Evolutionary conservation across 140 eudicot species (phyloP).

Genomic region (Flaveria floridana): DNA sequence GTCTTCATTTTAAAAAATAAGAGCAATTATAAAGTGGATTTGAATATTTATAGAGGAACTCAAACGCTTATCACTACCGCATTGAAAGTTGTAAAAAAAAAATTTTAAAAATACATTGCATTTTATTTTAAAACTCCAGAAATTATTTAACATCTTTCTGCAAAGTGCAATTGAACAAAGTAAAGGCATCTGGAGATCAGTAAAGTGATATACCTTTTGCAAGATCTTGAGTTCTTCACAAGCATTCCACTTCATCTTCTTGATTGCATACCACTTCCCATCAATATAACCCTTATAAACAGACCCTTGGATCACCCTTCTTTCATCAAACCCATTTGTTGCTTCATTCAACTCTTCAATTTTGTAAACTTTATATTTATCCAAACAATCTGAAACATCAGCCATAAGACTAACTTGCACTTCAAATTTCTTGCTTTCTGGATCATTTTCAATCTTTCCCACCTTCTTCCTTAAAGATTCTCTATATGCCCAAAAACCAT

Average conservation of each 20-base stretch:
- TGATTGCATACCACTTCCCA: conserved; percentile 76
- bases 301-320: conserved; percentile 66
- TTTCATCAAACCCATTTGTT: conserved; percentile 75
- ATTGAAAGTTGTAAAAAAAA: too few species aligned
- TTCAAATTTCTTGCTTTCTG: conserved; percentile 26
- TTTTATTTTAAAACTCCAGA: background rate
- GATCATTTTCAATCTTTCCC: conserved; percentile 20
- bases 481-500: conserved; percentile 50
- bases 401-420: conserved; percentile 64
- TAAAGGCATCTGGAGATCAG: background rate
- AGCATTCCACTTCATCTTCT: conserved; percentile 98
- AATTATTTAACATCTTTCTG: background rate
- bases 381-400: conserved; percentile 87
- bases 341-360: conserved; percentile 70
- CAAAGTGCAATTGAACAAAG: background rate
- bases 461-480: conserved; percentile 39
- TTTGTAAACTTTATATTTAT: conserved; percentile 72
- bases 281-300: conserved; percentile 70
- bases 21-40: too few species aligned
- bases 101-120: background rate
- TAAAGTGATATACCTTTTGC: conserved; percentile 62
- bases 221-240: conserved; percentile 88
- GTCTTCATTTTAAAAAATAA: too few species aligned
- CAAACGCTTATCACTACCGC: too few species aligned
- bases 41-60: too few species aligned